Evolutionary conservation across 2,329 filamentous ascomycete genomes (phyloP).

Genomic region (Hansfordia pulvinata): DNA sequence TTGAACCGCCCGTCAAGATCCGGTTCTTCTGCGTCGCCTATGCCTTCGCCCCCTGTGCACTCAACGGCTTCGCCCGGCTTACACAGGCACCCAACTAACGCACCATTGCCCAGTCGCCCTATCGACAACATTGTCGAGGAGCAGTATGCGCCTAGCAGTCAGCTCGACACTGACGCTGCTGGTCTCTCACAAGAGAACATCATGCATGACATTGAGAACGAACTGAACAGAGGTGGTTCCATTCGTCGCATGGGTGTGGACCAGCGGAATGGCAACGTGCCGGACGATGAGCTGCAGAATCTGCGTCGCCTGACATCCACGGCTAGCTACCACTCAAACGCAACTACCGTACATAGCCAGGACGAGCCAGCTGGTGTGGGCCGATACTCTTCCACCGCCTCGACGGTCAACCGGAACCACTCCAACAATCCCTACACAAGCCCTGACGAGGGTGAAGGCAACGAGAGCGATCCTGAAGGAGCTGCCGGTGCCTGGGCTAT

Average conservation of each 20-base stretch:
- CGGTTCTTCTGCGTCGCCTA: constrained; percentile 33
- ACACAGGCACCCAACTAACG: constrained; percentile 44
- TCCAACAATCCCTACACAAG: constrained; percentile 20
- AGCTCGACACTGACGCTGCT: constrained; percentile 12
- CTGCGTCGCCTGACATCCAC: constrained; percentile 24
- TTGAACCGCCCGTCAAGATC: constrained; percentile 30
- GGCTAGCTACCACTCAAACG: constrained; percentile 31
- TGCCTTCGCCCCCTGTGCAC: constrained; percentile 27
- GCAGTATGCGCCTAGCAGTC: constrained; percentile 24
- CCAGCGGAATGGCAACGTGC: constrained; percentile 28
- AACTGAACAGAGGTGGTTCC: constrained; percentile 29
- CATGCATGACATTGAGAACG: constrained; percentile 44
- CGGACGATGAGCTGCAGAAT: constrained; percentile 30
- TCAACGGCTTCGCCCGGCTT: constrained; percentile 30
- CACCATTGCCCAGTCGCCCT: constrained; percentile 42
- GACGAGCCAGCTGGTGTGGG: constrained; percentile 21
- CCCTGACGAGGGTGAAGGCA: constrained; percentile 31
- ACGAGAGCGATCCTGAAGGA: constrained; percentile 82
- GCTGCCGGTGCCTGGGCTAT: constrained; percentile 74
- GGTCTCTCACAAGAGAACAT: constrained; percentile 40
- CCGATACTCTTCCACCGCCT: constrained; percentile 25
- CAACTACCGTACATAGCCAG: constrained; percentile 26
- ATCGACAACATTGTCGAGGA: constrained; percentile 29
- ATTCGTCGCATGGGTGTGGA: constrained; percentile 20
- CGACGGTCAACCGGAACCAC: constrained; percentile 22